Evolutionary conservation across 176 grass and related monocot species (phyloP), one percentile per base, ranked within the genome.

Genomic region (Coix lacrymajobi): DNA sequence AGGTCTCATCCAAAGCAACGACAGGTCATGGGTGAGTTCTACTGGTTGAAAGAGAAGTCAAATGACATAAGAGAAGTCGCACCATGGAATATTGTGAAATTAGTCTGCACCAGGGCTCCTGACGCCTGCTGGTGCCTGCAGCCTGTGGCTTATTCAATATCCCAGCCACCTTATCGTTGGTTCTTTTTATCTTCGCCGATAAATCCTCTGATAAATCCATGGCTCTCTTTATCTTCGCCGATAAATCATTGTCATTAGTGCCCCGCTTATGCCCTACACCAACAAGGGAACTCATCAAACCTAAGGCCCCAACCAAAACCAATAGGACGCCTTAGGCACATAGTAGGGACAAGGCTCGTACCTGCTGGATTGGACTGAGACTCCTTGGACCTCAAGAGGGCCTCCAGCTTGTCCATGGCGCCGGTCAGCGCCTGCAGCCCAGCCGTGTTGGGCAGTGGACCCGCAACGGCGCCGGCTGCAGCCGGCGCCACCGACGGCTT

Each of bases 21-120:
- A 15, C 14, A 62, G 13, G 28, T 62, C n/a, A 40, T 9, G 22
- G 28, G 29, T 13, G 29, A 29, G 29, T 31, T 71, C 7, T 38
- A 63, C 31, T 26, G 5, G 29, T 13, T 44, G 31, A 54, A 14
- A 19, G 22, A 25, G 29, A 37, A 15, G 16, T 33, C 11, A 41
- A 69, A 26, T 2, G 51, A 56, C 51, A 56, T 10, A 82, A 39
- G 40, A 69, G 80, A 84, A 68, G 13, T 6, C 79, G 26, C 45
- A 92, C 92, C 89, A 70, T 65, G 11, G 92, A 63, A 62, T 81
- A 91, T 73, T 94, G 89, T 2, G 92, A 94, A 32, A 94, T 90
- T n/a, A 94, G 86, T 9, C 87, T 89, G 76, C 89, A 79, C 92
- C 92, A 94, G 28, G 88, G 81, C 37, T 88, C 82, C 41, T 81